A percentile compares a stretch with the other conserved stretches of the same genome.
These are phyloP conservation scores for Albugo candida DNA, from an alignment of 352 stramenopile genomes.

Conservation along the genomic window DNA sequence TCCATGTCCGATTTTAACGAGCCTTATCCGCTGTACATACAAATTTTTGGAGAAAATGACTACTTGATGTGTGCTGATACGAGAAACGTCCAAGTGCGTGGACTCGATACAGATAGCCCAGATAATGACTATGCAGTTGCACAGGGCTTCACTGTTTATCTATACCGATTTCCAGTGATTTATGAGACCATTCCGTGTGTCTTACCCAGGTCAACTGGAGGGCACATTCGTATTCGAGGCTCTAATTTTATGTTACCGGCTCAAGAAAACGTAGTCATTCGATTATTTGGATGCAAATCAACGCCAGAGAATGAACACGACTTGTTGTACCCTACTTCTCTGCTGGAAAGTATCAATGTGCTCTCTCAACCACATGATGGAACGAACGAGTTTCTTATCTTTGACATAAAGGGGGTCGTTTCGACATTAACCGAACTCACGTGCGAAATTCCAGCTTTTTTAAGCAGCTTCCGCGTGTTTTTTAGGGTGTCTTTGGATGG, in stretches of 20 bases:
- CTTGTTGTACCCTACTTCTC: background rate
- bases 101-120: no score
- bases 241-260: conserved; percentile 18
- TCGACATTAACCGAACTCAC: conserved; percentile 19
- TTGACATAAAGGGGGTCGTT: conserved; percentile 19
- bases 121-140: no score
- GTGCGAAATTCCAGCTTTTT: conserved; percentile 20
- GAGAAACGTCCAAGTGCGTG: no score
- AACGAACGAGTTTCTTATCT: conserved; percentile 20
- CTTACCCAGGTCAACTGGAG: conserved; percentile 30
- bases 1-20: no score
- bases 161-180: conserved; percentile 26
- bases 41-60: no score
- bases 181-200: conserved; percentile 21
- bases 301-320: background rate
- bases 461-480: conserved; percentile 40
- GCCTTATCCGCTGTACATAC: no score
- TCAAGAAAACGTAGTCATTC: conserved; percentile 15
- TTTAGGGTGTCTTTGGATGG: conserved; percentile 46
- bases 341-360: conserved; percentile 17
- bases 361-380: conserved; percentile 9
- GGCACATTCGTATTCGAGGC: conserved; percentile 24
- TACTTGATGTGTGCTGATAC: no score
- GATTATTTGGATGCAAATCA: conserved; percentile 21
- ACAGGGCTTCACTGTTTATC: conserved; percentile 6